Conservation (phyloP, 2,329 filamentous ascomycete species). For the Ceratocystiopsis sp. region DNA sequence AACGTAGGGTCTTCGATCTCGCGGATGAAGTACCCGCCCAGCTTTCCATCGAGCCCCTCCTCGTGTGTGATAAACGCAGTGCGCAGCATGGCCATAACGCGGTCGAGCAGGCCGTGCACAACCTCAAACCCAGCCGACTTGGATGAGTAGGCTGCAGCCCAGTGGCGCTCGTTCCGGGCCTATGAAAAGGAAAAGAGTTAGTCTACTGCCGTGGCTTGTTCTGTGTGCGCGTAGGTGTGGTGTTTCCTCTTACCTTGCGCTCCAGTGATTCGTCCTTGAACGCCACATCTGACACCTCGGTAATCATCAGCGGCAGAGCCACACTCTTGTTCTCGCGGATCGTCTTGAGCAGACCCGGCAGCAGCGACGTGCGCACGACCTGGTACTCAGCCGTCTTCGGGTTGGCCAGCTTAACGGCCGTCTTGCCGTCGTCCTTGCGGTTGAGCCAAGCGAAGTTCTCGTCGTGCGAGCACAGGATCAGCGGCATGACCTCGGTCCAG, state of each 20-base stretch:
- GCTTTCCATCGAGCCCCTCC: constrained; percentile 40
- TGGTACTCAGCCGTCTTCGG: constrained; percentile 91
- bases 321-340: constrained; percentile 87
- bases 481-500: constrained; percentile 89
- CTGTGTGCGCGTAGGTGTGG: no score
- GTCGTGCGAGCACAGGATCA: constrained; percentile 93
- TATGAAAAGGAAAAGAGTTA: not conserved
- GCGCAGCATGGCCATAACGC: constrained; percentile 81
- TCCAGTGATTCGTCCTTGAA: constrained; percentile 74
- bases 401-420: constrained; percentile 72
- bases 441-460: constrained; percentile 97
- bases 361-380: constrained; percentile 70
- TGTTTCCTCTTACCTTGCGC: constrained; percentile 23
- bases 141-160: constrained; percentile 89
- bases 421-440: constrained; percentile 69
- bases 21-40: constrained; percentile 81
- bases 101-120: constrained; percentile 85
- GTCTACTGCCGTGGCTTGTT: no score
- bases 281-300: constrained; percentile 79
- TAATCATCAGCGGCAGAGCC: constrained; percentile 76
- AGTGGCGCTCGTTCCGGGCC: constrained; percentile 83
- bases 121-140: constrained; percentile 90
- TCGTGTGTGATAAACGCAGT: constrained; percentile 63
- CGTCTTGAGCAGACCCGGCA: constrained; percentile 83
- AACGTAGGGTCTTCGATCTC: constrained; percentile 84